Conservation (phyloP, 2,329 filamentous ascomycete genomes). For the Cyclaneusma minus region DNA sequence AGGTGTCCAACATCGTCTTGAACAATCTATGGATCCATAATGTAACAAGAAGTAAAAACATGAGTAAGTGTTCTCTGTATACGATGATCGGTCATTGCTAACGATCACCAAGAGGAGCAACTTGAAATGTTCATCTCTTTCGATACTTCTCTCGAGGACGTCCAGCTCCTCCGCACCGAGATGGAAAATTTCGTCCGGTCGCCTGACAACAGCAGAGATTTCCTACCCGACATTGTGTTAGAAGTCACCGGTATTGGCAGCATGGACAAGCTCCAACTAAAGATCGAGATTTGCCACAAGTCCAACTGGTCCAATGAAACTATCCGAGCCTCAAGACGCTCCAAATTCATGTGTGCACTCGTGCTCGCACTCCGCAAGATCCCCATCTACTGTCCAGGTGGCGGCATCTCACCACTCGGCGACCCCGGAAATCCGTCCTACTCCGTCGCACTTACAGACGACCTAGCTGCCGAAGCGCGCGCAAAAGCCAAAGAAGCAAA, state of each 20-base stretch:
- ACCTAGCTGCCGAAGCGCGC: slow-evolving; percentile 48
- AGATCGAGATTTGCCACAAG: slow-evolving; percentile 80
- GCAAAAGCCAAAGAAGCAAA: slow-evolving; percentile 42
- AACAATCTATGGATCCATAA: slow-evolving; percentile 96
- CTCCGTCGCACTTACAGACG: slow-evolving; percentile 59
- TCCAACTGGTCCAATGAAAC: slow-evolving; percentile 82
- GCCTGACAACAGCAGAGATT: slow-evolving; percentile 80
- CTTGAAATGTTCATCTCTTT: slow-evolving; percentile 68
- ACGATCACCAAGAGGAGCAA: too few species aligned
- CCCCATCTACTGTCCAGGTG: slow-evolving; percentile 71
- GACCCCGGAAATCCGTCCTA: slow-evolving; percentile 65
- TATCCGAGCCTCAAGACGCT: slow-evolving; percentile 65
- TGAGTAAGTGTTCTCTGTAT: too few species aligned
- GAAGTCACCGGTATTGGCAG: slow-evolving; percentile 66
- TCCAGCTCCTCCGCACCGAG: slow-evolving; percentile 70
- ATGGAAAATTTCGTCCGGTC: slow-evolving; percentile 73
- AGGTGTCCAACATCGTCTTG: slow-evolving; percentile 81
- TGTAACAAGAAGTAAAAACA: slow-evolving; percentile 75
- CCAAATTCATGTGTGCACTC: slow-evolving; percentile 94
- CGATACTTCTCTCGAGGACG: slow-evolving; percentile 77
- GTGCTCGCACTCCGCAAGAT: slow-evolving; percentile 73
- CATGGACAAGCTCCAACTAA: slow-evolving; percentile 75
- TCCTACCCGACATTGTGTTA: slow-evolving; percentile 69
- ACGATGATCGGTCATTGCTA: too few species aligned
- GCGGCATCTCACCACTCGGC: slow-evolving; percentile 45